Evolutionary conservation across 257 asterid genomes (phyloP).

Genomic region (Linderniella brevidens): DNA sequence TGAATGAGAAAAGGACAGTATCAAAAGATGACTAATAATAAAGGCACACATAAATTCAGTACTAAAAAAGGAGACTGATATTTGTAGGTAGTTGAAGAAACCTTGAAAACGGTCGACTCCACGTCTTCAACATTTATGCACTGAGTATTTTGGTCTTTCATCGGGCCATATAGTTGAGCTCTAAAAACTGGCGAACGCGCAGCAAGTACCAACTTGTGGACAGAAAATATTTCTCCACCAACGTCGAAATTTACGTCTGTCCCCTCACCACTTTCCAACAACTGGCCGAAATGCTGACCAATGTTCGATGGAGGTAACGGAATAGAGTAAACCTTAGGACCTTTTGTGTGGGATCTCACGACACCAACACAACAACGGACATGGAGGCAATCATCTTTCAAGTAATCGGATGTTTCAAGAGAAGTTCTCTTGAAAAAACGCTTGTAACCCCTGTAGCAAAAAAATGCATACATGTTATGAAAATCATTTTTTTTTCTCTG

Average conservation of each 20-base stretch:
- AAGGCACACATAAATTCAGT: too few species aligned
- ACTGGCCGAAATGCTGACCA: conserved; percentile 74
- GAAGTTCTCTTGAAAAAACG: conserved; percentile 59
- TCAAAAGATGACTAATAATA: conserved; percentile 4
- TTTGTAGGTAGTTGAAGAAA: conserved; percentile 6
- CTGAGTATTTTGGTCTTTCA: conserved; percentile 71
- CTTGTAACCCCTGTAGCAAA: conserved; percentile 77
- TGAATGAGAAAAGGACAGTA: too few species aligned
- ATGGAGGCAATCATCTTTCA: conserved; percentile 75
- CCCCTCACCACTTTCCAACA: conserved; percentile 64
- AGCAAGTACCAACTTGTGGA: conserved; percentile 86
- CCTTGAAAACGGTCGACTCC: conserved; percentile 89
- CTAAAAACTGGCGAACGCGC: conserved; percentile 94
- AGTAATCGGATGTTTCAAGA: conserved; percentile 72
- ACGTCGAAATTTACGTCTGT: conserved; percentile 58
- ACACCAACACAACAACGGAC: conserved; percentile 93
- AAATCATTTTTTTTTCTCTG: not conserved
- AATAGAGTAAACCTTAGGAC: conserved; percentile 67
- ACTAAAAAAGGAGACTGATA: too few species aligned
- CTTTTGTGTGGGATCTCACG: conserved; percentile 67
- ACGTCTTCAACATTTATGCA: conserved; percentile 60
- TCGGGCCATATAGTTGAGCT: conserved; percentile 91
- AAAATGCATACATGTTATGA: conserved; percentile 3
- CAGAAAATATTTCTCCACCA: conserved; percentile 56
- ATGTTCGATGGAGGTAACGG: conserved; percentile 69